A percentile compares a stretch with the other conserved stretches of the same genome.
Conservation (phyloP, 2,329 filamentous ascomycete species). For the Penicillium digitatum region DNA sequence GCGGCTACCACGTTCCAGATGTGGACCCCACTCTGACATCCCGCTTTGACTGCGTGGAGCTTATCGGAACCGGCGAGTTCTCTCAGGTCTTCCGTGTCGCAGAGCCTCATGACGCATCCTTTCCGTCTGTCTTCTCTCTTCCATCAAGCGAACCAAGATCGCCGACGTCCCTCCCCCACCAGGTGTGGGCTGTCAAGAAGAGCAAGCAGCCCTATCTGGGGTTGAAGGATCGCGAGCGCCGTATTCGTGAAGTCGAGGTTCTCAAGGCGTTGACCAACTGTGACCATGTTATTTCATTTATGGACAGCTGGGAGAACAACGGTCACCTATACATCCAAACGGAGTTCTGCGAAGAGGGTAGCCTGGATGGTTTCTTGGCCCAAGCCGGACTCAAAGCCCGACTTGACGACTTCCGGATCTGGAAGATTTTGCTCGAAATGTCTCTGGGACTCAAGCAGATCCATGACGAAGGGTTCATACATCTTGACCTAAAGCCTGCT, state of each 20-base stretch:
- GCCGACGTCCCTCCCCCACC: slow-evolving; percentile 52
- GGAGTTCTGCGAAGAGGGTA: slow-evolving; percentile 93
- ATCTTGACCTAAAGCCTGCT: slow-evolving; percentile 63
- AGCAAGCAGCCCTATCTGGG: slow-evolving; percentile 76
- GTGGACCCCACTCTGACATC: slow-evolving; percentile 70
- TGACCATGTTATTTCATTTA: slow-evolving; percentile 79
- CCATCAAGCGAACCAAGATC: slow-evolving; percentile 50
- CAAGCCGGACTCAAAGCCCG: slow-evolving; percentile 77
- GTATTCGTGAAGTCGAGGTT: slow-evolving; percentile 77
- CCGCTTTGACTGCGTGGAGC: slow-evolving; percentile 75
- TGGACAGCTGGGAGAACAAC: slow-evolving; percentile 83
- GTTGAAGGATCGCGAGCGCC: slow-evolving; percentile 71
- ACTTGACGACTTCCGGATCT: slow-evolving; percentile 95
- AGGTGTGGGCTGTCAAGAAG: slow-evolving; percentile 91
- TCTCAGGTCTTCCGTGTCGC: slow-evolving; percentile 85
- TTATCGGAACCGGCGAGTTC: slow-evolving; percentile 84
- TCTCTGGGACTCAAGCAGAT: slow-evolving; percentile 81
- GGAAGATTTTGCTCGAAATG: slow-evolving; percentile 92
- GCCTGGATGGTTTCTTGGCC: slow-evolving; percentile 78
- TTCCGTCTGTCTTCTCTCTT: slow-evolving; percentile 43
- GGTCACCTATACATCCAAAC: slow-evolving; percentile 93
- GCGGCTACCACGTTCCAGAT: slow-evolving; percentile 65
- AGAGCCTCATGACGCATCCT: slow-evolving; percentile 34
- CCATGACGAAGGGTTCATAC: slow-evolving; percentile 77
- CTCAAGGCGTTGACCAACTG: slow-evolving; percentile 71